Evolutionary conservation across 2,329 filamentous ascomycete genomes (phyloP), one percentile per base, ranked within the genome.

Genomic region (Dactylella cylindrospora): DNA sequence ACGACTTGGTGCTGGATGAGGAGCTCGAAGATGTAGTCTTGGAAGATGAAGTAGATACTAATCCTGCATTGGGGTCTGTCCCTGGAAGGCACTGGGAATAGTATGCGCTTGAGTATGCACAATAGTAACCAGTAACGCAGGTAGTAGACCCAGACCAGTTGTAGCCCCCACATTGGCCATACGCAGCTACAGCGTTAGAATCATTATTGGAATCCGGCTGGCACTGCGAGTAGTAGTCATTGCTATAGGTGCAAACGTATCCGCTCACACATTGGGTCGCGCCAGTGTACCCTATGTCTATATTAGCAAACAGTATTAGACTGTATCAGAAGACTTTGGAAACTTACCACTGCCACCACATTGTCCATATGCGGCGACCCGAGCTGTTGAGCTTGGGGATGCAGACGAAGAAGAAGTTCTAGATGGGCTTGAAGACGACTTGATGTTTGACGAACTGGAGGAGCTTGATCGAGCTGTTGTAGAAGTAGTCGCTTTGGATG

Each of bases 221-320:
- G 52, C 76, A 77, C 57, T 77, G 75, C 47, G 71, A 73, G 60
- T 76, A 77, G 64, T 69, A 76, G 5, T 72, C 64, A 64, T 76
- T 77, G 5, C 68, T 59, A 28, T 69, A 68, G 3, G 59, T 67
- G 67, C 76, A 77, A 0, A 44, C 43, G 31, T 60, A 65, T 8
- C 62, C 62, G 9, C 35, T 20, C 3, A 54, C 39, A 23, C 55
- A 65, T 13, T 38, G 13, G 8, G 38, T 65, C 12, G 54, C 20
- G 5, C 62, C 61, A 29, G 36, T 28, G 67, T 70, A 76, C 13
- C 26, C 50, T 54, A 43, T 5, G 7, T 6, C 3, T 7, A 8
- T 1, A 25, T 53, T 45, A 54, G 41, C 13, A n/a, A n/a, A n/a
- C n/a, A n/a, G n/a, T n/a, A n/a, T n/a, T n/a, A n/a, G n/a, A n/a